phyloP scores from a whole-genome alignment of 306 rosid species.

The Hippophae rhamnoides region DNA sequence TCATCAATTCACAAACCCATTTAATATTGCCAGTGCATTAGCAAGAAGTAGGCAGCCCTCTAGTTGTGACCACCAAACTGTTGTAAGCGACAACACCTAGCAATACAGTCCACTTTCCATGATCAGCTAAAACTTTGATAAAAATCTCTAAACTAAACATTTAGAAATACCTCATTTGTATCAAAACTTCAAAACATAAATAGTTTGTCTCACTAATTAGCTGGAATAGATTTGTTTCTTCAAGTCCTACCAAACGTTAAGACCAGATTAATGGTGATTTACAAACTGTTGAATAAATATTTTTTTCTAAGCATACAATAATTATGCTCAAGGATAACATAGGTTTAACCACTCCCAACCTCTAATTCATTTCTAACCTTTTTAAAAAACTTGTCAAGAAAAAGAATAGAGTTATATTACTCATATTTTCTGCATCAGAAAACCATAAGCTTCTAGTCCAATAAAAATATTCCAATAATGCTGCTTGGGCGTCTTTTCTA shows the following conservation, averaged over 20 bases:
- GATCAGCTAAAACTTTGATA: no score
- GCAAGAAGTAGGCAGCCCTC: no score
- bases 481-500: constrained; percentile 49
- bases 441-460: constrained; percentile 48
- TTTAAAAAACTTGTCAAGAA: constrained; percentile 38
- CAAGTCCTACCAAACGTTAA: constrained; percentile 53
- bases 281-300: constrained; percentile 32
- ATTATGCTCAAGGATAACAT: constrained; percentile 54
- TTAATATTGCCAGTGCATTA: no score
- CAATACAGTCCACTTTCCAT: no score
- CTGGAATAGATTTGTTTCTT: constrained; percentile 25
- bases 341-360: constrained; percentile 26
- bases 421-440: constrained; percentile 65
- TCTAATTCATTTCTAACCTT: background rate
- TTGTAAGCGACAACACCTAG: no score
- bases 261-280: constrained; percentile 53
- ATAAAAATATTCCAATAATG: constrained; percentile 65
- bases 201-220: background rate
- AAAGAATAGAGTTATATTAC: constrained; percentile 55
- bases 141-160: no score
- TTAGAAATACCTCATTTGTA: no score
- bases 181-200: no score
- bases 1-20: no score
- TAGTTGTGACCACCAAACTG: no score
- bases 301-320: constrained; percentile 38